These are phyloP conservation scores for Zoysia matrella DNA, from an alignment of 202 grass and related monocot species.

Conservation along the genomic window DNA sequence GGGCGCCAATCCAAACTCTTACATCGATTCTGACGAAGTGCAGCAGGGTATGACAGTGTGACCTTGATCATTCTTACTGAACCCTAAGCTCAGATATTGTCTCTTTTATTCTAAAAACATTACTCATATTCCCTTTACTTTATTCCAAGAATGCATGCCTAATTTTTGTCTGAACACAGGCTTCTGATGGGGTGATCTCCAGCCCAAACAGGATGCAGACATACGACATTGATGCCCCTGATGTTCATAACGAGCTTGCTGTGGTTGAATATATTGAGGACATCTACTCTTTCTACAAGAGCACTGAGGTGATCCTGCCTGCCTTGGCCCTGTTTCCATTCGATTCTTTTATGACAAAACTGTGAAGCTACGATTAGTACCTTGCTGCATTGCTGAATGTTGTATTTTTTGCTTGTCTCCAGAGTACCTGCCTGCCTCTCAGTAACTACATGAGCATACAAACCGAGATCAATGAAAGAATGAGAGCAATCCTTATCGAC, in stretches of 20 bases:
- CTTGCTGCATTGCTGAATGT: neutral
- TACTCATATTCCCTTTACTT: no score
- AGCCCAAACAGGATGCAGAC: conserved; percentile 26
- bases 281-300: no score
- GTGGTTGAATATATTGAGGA: conserved; percentile 69
- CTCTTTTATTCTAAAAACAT: conserved; percentile 11
- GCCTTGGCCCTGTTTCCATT: neutral
- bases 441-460: no score
- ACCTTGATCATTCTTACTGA: conserved; percentile 14
- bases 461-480: no score
- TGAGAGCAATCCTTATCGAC: no score
- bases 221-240: conserved; percentile 57
- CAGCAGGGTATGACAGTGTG: conserved; percentile 41
- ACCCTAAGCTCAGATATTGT: neutral
- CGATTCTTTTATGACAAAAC: neutral
- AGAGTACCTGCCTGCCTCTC: conserved; percentile 39
- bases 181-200: conserved; percentile 61
- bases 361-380: neutral
- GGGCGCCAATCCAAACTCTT: conserved; percentile 34
- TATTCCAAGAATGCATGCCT: no score
- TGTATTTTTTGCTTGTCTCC: conserved; percentile 15
- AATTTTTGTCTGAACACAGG: no score
- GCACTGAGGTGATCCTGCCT: conserved; percentile 52
- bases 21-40: no score
- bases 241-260: conserved; percentile 60